These are phyloP conservation scores for Phytophthora pluvialis DNA, from an alignment of 352 stramenopile genomes.

Conservation along the genomic window DNA sequence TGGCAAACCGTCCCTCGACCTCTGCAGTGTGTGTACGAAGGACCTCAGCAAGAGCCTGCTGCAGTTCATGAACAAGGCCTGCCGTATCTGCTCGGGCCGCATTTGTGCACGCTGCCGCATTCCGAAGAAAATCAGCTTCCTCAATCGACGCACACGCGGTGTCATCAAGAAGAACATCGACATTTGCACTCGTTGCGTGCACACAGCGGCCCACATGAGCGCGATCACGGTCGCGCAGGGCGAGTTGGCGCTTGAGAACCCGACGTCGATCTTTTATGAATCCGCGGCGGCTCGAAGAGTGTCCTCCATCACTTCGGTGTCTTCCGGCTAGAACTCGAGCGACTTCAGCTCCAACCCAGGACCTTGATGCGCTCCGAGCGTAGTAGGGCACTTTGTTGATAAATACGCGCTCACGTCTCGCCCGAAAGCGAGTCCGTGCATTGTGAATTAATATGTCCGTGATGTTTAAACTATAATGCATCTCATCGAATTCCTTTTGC, in stretches of 20 bases:
- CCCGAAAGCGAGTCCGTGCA: background rate
- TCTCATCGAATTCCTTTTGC: conserved; percentile 8
- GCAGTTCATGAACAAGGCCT: conserved; percentile 48
- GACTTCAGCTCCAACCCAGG: background rate
- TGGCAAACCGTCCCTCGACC: conserved; percentile 29
- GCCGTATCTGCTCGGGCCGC: conserved; percentile 35
- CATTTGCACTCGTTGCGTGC: conserved; percentile 46
- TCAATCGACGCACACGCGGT: conserved; percentile 37
- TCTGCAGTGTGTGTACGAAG: conserved; percentile 47
- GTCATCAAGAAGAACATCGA: conserved; percentile 46
- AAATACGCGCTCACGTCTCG: conserved; percentile 13
- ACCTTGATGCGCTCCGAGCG: background rate
- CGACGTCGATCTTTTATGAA: conserved; percentile 43
- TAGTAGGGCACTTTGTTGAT: background rate
- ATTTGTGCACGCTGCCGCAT: conserved; percentile 46
- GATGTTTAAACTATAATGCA: conserved; percentile 16
- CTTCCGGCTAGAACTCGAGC: conserved; percentile 14
- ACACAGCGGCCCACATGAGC: conserved; percentile 37
- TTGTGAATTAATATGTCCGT: conserved; percentile 11
- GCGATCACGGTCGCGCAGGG: conserved; percentile 37
- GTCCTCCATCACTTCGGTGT: conserved; percentile 28
- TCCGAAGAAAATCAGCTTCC: conserved; percentile 43
- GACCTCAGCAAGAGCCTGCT: conserved; percentile 46
- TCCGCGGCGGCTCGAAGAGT: conserved; percentile 23
- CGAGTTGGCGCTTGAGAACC: conserved; percentile 41